Evolutionary conservation across 306 rosid species (phyloP).

Genomic region (Quercus ilex): DNA sequence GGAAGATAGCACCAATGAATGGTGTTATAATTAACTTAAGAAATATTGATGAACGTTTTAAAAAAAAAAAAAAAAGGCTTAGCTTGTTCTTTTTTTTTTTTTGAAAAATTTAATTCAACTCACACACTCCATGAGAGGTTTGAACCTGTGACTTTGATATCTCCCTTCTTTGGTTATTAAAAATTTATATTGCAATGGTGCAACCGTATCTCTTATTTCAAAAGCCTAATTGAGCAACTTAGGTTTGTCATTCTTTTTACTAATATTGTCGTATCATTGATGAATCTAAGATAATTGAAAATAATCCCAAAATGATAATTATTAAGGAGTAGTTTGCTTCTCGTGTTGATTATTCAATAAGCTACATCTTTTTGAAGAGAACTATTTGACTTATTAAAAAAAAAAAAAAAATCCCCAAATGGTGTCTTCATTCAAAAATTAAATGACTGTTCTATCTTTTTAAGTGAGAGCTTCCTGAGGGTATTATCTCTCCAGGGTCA

Average conservation of each 20-base stretch:
- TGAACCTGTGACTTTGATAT: neutral
- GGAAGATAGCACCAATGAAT: neutral
- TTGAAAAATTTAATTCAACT: neutral
- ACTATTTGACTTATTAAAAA: too few species aligned
- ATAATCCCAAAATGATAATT: neutral
- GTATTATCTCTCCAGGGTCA: neutral
- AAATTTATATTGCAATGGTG: neutral
- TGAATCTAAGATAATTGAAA: neutral
- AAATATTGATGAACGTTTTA: neutral
- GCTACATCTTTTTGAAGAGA: too few species aligned
- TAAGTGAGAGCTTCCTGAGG: neutral
- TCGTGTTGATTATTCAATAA: too few species aligned
- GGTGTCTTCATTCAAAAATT: neutral
- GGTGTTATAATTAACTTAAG: neutral
- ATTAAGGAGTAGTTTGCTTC: too few species aligned
- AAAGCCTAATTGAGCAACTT: neutral
- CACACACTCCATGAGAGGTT: neutral
- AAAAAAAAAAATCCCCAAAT: neutral
- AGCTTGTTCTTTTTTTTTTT: neutral
- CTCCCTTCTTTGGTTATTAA: neutral
- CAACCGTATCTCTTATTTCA: neutral
- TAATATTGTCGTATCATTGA: neutral
- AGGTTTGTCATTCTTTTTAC: neutral
- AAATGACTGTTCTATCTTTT: neutral
- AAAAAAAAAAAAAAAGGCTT: too few species aligned